phyloP scores from a whole-genome alignment of 805 yeast genomes.

The Kodamaea leandrae region DNA sequence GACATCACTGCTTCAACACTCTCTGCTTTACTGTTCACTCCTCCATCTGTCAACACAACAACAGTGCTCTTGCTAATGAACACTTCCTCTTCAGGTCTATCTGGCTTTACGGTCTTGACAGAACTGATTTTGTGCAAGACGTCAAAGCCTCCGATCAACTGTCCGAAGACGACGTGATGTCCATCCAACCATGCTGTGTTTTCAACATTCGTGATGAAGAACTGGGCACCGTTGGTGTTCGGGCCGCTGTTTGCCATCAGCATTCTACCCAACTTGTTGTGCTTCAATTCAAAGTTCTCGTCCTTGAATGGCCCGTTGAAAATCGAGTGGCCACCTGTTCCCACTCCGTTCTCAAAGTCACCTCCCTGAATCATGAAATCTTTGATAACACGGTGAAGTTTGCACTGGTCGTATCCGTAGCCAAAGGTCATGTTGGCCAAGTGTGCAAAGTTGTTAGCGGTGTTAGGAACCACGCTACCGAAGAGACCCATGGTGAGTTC shows the following conservation, averaged over 20 bases:
- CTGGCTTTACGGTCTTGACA: neutral
- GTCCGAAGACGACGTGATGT: slow-evolving; percentile 28
- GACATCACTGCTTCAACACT: neutral
- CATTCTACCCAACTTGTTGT: slow-evolving; percentile 24
- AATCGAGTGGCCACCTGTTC: slow-evolving; percentile 18
- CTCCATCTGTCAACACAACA: neutral
- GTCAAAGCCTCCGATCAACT: slow-evolving; percentile 23
- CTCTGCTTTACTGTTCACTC: neutral
- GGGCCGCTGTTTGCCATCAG: slow-evolving; percentile 27
- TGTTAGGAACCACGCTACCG: slow-evolving; percentile 59
- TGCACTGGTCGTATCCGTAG: slow-evolving; percentile 20
- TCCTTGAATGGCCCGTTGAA: slow-evolving; percentile 16
- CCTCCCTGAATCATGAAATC: slow-evolving; percentile 43
- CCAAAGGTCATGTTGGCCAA: slow-evolving; percentile 28
- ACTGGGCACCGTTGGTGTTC: slow-evolving; percentile 24
- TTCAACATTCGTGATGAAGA: slow-evolving; percentile 21
- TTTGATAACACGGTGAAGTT: slow-evolving; percentile 36
- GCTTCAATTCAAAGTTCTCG: slow-evolving; percentile 23
- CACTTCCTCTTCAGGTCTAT: slow-evolving; percentile 18
- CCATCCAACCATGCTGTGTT: slow-evolving; percentile 19
- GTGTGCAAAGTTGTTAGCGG: slow-evolving; percentile 35
- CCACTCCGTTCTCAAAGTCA: slow-evolving; percentile 21
- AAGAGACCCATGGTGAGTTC: slow-evolving; percentile 57
- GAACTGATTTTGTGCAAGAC: slow-evolving; percentile 21
- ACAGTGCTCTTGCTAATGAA: slow-evolving; percentile 16